Evolutionary conservation across 2,329 filamentous ascomycete species (phyloP).

Genomic region (Mycogone perniciosa): DNA sequence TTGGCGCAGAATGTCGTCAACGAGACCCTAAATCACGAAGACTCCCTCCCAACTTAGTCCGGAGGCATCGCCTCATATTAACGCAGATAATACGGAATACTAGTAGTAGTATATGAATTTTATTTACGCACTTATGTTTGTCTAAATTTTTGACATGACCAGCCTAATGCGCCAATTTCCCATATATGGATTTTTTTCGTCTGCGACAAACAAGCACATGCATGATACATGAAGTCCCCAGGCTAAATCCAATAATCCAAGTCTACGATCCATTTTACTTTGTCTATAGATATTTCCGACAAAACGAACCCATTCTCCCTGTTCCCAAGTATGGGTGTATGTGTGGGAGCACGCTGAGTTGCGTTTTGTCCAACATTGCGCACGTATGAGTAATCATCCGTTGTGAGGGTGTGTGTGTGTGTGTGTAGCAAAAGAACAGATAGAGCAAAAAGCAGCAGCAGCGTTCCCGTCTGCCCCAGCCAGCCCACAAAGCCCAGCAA

Average conservation of each 20-base stretch:
- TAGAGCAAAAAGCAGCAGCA: not conserved
- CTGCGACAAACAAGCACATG: conserved; percentile 2
- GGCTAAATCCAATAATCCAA: conserved; percentile 2
- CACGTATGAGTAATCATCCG: not conserved
- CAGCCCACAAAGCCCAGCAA: not conserved
- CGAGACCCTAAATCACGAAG: too few relatives aligned
- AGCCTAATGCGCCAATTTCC: not conserved
- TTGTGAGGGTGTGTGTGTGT: not conserved
- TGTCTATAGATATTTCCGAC: conserved; percentile 10
- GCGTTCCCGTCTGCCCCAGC: not conserved
- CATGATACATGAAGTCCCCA: not conserved
- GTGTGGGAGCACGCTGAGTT: not conserved
- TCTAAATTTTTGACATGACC: not conserved
- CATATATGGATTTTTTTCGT: not conserved
- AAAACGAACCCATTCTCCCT: not conserved
- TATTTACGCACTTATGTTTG: too few relatives aligned
- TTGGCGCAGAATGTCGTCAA: too few relatives aligned
- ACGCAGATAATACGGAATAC: too few relatives aligned
- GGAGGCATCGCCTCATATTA: too few relatives aligned
- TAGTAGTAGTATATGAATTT: too few relatives aligned
- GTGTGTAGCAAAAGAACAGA: conserved; percentile 5
- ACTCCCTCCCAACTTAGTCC: too few relatives aligned
- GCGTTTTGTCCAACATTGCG: not conserved
- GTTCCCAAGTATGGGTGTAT: not conserved
- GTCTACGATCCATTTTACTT: conserved; percentile 15